Base-by-base conservation (phyloP, 169 alveolate genomes). In the Cyclospora cayetanensis region DNA sequence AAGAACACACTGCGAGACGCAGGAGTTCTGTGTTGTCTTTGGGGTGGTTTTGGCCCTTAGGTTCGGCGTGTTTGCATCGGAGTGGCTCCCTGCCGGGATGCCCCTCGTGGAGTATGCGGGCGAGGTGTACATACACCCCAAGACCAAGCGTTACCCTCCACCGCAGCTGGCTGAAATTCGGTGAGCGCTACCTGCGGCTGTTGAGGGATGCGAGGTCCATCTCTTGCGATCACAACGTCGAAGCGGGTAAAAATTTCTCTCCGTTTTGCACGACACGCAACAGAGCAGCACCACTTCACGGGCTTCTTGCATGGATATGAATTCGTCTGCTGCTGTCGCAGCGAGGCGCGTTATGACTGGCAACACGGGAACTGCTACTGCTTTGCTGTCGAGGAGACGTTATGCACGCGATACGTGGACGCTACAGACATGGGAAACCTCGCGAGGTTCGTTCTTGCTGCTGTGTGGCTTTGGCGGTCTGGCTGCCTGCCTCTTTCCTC, bases 291-390 rank as follows among this genome's bases (percentile, higher is more conserved):
- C 60, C 60, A 46, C 60, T 46, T 15, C 60, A 46, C 15, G 60
- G 7, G 60, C 60, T 7, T 46, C 60, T 46, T 15, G n/a, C 60
- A 12, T 9, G 74, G 5, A 4, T 12, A 12, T 60, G 74, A 5
- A 60, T 25, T 27, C 27, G 34, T 60, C 74, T 60, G 46, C 52
- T 70, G 85, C 63, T 5, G 9, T 22, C 39, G 12, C 89, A 79
- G 89, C 1, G 89, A 79, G 43, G 68, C 89, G 68, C 68, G 89
- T 18, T 79, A 79, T 50, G 72, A 79, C 89, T 79, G 89, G 89
- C 89, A 79, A n/a, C 89, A 79, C 29, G 89, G 89, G 31, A 79
- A 79, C 72, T 79, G 89, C 68, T 79, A 79, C 72, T 27, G 39
- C 15, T 79, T 79, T 42, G 39, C 89, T 3, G 25, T 79, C 20